Evolutionary conservation across 352 stramenopile genomes (phyloP), one percentile per base, ranked within the genome.

Genomic region (Albugo laibachii): DNA sequence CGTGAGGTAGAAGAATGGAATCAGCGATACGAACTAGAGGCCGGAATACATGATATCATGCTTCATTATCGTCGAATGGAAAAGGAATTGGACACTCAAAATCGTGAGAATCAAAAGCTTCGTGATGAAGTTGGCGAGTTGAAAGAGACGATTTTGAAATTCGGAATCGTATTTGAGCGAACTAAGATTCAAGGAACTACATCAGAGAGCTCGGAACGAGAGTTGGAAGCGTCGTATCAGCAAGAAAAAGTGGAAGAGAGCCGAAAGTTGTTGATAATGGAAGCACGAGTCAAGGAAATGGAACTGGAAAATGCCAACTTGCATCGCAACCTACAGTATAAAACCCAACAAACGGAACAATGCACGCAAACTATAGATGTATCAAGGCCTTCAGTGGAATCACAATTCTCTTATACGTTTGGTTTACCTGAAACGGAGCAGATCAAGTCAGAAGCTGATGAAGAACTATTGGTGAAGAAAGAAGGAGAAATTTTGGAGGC

Each of bases 31-130:
- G 75, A 88, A 47, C 50, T 62, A 10, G 52, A 63, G 15, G 68
- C 69, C 27, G 75, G 75, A 0, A 43, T 88, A 15, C 70, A 83
- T 50, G 75, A 84, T 45, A 66, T 83, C n/a, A 57, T 83, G 39
- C 71, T 65, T 38, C 72, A 69, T 53, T 69, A 85, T 35, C 82
- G 81, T 55, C 75, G 80, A 39, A 56, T 88, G 2, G 67, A 70
- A 3, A 55, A 65, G n/a, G 60, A 84, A 36, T 54, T 84, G 11
- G 62, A 73, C 13, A 64, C 67, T 19, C 67, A 83, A 47, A 65
- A 79, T 36, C 52, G 66, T 31, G 59, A 57, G 24, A 87, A 83
- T 35, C 50, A 74, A 8, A 65, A 64, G 14, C 56, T 87, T 3
- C 71, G 71, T 1, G 50, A 76, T 34, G 51, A 79, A 19, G 45